A percentile compares a stretch with the other conserved stretches of the same genome.
Conservation (phyloP, 768 basidiomycete genomes). For the Russula compacta region DNA sequence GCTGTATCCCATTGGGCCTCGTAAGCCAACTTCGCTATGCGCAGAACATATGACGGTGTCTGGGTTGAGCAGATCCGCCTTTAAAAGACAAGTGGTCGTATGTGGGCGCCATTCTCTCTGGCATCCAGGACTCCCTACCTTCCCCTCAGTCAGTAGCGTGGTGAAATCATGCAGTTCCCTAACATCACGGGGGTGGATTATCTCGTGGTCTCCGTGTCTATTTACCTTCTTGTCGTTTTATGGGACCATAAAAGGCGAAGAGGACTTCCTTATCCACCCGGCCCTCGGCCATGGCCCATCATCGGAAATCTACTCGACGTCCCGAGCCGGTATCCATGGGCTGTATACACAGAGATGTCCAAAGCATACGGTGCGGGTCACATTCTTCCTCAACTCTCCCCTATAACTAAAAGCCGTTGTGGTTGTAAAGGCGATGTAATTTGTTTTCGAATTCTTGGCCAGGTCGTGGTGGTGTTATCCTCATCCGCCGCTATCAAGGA, state of each 20-base stretch:
- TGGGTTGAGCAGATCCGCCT: too few species aligned
- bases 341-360: background rate
- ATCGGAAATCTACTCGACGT: slow-evolving; percentile 11
- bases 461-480: slow-evolving; percentile 42
- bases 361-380: slow-evolving; percentile 3
- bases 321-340: slow-evolving; percentile 2
- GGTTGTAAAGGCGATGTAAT: background rate
- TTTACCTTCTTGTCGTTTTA: background rate
- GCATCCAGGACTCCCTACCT: too few species aligned
- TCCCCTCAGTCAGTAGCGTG: too few species aligned
- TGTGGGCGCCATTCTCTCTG: too few species aligned
- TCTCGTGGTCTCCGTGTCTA: background rate
- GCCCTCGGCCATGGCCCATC: background rate
- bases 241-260: background rate
- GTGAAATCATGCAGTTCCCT: background rate
- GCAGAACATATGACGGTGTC: too few species aligned
- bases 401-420: too few species aligned
- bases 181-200: background rate
- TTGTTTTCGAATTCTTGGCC: slow-evolving; percentile 32
- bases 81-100: too few species aligned
- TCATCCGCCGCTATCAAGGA: slow-evolving; percentile 36
- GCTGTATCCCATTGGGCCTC: too few species aligned
- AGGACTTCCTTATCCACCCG: slow-evolving; percentile 2
- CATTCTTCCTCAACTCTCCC: background rate
- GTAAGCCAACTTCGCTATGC: too few species aligned